A percentile compares a stretch with the other conserved stretches of the same genome.
Conservation (phyloP, 108 stramenopile species). For the Cyclotella baltica region DNA sequence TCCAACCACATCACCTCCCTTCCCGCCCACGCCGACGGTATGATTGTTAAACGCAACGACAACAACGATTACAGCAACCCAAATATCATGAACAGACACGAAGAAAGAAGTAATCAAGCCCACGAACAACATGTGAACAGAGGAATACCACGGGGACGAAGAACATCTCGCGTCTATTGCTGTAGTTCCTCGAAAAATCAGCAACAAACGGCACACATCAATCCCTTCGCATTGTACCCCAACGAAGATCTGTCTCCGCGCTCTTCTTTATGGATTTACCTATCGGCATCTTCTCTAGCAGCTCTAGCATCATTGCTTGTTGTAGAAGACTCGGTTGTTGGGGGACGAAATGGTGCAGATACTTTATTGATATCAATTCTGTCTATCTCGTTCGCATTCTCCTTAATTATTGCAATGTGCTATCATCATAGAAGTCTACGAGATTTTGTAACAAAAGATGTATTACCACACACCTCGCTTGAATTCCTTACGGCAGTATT, state of each 20-base stretch:
- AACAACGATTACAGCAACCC: not conserved
- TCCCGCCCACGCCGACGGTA: not conserved
- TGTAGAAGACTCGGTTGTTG: conserved; percentile 11
- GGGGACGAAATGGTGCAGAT: conserved; percentile 6
- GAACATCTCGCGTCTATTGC: not conserved
- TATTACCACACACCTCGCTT: conserved; percentile 19
- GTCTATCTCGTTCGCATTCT: conserved; percentile 23
- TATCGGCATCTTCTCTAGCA: conserved; percentile 30
- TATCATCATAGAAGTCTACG: conserved; percentile 43
- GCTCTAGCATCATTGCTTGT: conserved; percentile 24
- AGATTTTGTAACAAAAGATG: conserved; percentile 24
- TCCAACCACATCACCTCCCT: not conserved
- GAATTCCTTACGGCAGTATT: conserved; percentile 26
- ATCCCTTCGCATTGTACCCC: conserved; percentile 28
- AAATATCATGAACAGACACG: not conserved
- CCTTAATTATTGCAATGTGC: conserved; percentile 21
- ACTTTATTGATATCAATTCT: conserved; percentile 23
- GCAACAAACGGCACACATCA: not conserved
- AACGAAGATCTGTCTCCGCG: conserved; percentile 43
- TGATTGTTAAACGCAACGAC: not conserved
- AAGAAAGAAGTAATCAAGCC: not conserved
- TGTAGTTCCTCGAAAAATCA: not conserved
- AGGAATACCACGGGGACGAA: not conserved
- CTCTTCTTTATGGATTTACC: conserved; percentile 35
- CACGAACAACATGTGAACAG: not conserved